Evolutionary conservation across 164 flowering plant species (phyloP).

Genomic region (Kalanchoe fedtschenkoi): DNA sequence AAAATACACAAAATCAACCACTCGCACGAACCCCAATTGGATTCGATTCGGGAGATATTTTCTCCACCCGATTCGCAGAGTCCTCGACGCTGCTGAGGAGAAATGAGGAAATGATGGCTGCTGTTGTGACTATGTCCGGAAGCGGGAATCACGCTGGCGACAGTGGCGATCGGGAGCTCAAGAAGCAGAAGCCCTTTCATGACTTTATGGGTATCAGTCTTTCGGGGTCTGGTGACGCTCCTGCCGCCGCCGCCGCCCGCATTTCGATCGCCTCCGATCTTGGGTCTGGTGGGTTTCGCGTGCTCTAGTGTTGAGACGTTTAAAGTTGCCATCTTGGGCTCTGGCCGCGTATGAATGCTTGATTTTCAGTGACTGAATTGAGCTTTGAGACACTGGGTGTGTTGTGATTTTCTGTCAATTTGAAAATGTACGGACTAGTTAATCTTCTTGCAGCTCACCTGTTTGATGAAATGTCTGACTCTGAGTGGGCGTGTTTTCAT

Average conservation of each 20-base stretch:
- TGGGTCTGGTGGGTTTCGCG: constrained; percentile 39
- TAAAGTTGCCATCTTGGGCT: neutral
- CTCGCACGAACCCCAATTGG: no score
- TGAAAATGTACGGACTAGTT: no score
- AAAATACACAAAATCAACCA: no score
- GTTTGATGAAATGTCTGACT: neutral
- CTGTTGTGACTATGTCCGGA: neutral
- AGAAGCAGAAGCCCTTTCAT: constrained; percentile 27
- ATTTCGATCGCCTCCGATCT: constrained; percentile 48
- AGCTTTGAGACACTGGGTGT: no score
- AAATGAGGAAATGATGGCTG: neutral
- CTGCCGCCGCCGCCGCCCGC: constrained; percentile 27
- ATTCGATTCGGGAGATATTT: no score
- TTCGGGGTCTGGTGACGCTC: constrained; percentile 11
- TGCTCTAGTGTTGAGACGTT: constrained; percentile 1
- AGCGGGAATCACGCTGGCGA: no score
- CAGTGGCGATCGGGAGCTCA: constrained; percentile 1
- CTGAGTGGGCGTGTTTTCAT: neutral
- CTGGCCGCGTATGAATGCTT: no score
- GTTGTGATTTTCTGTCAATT: neutral
- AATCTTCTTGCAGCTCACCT: no score
- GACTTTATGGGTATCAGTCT: constrained; percentile 54
- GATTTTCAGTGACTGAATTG: no score
- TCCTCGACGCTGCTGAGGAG: neutral
- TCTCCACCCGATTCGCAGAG: no score